Evolutionary conservation across 306 rosid genomes (phyloP), one percentile per base, ranked within the genome.

Genomic region (Oxytropis ochrocephala): DNA sequence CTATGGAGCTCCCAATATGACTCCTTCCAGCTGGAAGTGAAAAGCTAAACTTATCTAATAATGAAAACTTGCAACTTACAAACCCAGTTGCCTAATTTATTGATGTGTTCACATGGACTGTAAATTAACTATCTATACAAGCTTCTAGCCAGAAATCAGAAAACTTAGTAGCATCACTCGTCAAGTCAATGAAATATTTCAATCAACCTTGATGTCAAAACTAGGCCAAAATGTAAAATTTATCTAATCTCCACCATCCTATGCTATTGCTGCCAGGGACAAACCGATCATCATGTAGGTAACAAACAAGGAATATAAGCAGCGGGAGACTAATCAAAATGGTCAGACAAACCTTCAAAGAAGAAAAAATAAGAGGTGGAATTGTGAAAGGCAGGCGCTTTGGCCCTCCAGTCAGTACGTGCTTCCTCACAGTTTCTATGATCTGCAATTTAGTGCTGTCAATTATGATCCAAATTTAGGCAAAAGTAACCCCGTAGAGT

Each of bases 361-460:
- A 85, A 80, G 91, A 85, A 85, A 91, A 89, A 65, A 95, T 84
- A 29, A 95, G 86, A 78, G 99, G 88, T 35, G 99, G 97, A 75
- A 89, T 75, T 17, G 97, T 95, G 76, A 84, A 95, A 38, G 91
- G 95, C n/a, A 95, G 78, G 49, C 99, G 97, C 78, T 80, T 91
- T 48, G 94, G 81, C 78, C 97, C 99, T 80, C 99, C 99, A 11
- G 83, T 71, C 76, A 87, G 65, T 80, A 95, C 78, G 73, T 95
- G 96, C 85, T 91, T 87, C 86, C 85, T 85, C 79, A 91, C 87
- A 56, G 92, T 87, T 60, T 83, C 82, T 72, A 91, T 91, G 69
- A 95, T 89, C 99, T 95, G 96, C 91, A 89, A 75, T 59, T 51
- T 54, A 83, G 73, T 47, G 67, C 52, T 51, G 54, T 35, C 8